These are phyloP conservation scores for Senna siamea DNA, from an alignment of 306 rosid species.

Conservation along the genomic window DNA sequence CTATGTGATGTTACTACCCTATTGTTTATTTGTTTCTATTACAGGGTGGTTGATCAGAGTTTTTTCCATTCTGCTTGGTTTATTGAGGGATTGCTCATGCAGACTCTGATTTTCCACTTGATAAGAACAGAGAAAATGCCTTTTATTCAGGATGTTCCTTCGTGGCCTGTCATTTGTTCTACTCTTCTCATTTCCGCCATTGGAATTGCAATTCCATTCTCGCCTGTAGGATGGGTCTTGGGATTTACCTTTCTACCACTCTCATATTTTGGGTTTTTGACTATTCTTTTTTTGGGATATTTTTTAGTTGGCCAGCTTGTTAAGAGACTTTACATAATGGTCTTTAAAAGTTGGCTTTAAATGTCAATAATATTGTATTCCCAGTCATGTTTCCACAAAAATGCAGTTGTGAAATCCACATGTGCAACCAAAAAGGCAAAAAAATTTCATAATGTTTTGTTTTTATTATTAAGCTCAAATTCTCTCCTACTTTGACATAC, in stretches of 20 bases:
- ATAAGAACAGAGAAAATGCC: conserved; percentile 60
- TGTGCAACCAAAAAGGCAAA: too few relatives aligned
- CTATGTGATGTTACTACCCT: conserved; percentile 68
- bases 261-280: conserved; percentile 59
- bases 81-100: conserved; percentile 80
- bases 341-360: too few relatives aligned
- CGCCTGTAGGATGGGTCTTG: conserved; percentile 53
- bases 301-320: conserved; percentile 57
- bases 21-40: conserved; percentile 63
- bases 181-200: conserved; percentile 61
- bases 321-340: conserved; percentile 34
- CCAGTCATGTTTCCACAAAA: too few relatives aligned
- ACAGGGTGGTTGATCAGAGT: conserved; percentile 34
- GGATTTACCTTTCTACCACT: conserved; percentile 52
- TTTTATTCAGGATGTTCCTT: conserved; percentile 41
- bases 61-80: conserved; percentile 87
- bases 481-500: too few relatives aligned
- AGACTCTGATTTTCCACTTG: conserved; percentile 75
- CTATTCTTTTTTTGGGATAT: conserved; percentile 54
- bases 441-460: too few relatives aligned
- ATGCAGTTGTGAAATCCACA: too few relatives aligned
- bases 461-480: too few relatives aligned
- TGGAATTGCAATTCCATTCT: conserved; percentile 55
- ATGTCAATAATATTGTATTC: too few relatives aligned
- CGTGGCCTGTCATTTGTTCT: conserved; percentile 86